Evolutionary conservation across 495 filamentous ascomycete species (phyloP).

Genomic region (Penicillium longicatenatum): DNA sequence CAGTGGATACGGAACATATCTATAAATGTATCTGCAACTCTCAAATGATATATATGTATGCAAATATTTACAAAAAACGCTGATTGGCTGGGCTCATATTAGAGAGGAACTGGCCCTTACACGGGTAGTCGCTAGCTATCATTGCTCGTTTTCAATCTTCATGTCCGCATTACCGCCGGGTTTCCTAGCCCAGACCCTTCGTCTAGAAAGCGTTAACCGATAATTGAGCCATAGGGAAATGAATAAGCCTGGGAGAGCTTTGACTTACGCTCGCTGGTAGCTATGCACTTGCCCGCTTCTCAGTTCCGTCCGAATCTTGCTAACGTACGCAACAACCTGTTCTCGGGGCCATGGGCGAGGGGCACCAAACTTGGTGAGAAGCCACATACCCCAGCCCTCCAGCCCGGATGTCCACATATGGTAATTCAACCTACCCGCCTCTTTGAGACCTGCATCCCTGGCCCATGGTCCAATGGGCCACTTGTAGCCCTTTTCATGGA

Average conservation of each 20-base stretch:
- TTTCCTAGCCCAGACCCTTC: constrained; percentile 24
- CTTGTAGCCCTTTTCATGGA: constrained; percentile 11
- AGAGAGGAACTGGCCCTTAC: too few species aligned
- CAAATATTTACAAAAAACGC: not conserved
- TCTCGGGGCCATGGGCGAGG: constrained; percentile 6
- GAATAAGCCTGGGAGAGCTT: not conserved
- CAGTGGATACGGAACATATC: too few species aligned
- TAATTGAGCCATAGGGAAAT: too few species aligned
- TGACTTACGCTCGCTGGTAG: constrained; percentile 13
- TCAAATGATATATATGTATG: too few species aligned
- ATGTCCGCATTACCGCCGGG: not conserved
- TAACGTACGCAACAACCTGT: constrained; percentile 10
- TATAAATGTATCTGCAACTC: too few species aligned
- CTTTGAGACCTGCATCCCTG: constrained; percentile 12
- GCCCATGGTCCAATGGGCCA: constrained; percentile 18
- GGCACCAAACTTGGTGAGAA: constrained; percentile 7
- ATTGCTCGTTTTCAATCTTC: not conserved
- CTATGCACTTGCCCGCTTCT: constrained; percentile 6
- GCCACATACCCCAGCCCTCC: constrained; percentile 16
- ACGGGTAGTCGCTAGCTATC: too few species aligned
- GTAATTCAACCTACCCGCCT: constrained; percentile 12
- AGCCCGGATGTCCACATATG: constrained; percentile 16
- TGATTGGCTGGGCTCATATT: too few species aligned
- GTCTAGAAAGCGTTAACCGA: constrained; percentile 3
- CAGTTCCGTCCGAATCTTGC: constrained; percentile 11